Conservation (phyloP, 1,284 basidiomycete species). For the Inonotus hispidus region DNA sequence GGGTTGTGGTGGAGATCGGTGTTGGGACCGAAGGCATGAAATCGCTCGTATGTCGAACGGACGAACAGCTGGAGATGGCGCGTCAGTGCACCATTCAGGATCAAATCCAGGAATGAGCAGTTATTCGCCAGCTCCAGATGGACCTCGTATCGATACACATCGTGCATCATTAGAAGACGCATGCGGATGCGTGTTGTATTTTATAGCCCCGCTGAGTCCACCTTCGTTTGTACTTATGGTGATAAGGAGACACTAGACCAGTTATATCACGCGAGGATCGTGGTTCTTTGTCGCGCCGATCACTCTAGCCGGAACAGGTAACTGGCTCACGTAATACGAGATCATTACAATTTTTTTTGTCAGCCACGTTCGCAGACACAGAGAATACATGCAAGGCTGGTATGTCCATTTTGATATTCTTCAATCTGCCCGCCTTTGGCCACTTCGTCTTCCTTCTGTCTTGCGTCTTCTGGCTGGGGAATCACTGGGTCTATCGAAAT, state of each 20-base stretch:
- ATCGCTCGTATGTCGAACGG: slow-evolving; percentile 57
- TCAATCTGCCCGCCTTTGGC: background rate
- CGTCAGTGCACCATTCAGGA: slow-evolving; percentile 39
- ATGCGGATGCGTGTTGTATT: too few species aligned
- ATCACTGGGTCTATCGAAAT: background rate
- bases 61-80: slow-evolving; percentile 68
- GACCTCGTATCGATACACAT: background rate
- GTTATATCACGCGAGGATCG: too few species aligned
- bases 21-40: slow-evolving; percentile 29
- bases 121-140: background rate
- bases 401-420: background rate
- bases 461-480: background rate
- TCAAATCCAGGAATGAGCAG: background rate
- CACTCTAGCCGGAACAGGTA: too few species aligned
- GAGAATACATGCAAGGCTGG: too few species aligned
- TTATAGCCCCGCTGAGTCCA: too few species aligned
- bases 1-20: slow-evolving; percentile 43
- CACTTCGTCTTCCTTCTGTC: background rate
- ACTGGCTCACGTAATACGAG: too few species aligned
- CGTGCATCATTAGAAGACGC: too few species aligned
- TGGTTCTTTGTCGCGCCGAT: too few species aligned
- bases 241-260: too few species aligned
- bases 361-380: too few species aligned
- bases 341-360: too few species aligned
- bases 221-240: too few species aligned